A percentile compares a stretch with the other conserved stretches of the same genome.
phyloP scores from a whole-genome alignment of 805 yeast species.

The Saccharomycopsis vini region DNA sequence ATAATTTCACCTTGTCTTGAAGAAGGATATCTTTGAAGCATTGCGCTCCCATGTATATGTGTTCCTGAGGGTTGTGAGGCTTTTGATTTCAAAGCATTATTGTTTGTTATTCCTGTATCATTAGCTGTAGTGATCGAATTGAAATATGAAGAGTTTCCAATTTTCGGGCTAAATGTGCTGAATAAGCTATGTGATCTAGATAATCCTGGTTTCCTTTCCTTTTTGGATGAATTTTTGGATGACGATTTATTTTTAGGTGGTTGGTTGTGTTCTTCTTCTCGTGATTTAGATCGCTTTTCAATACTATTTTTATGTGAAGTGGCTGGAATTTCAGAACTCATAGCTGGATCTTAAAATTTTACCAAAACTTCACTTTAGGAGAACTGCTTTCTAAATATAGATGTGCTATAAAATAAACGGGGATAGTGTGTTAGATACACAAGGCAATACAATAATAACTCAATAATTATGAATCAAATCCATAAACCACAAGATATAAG shows the following conservation, averaged over 20 bases:
- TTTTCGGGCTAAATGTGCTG: conserved; percentile 3
- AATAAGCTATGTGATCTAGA: conserved; percentile 8
- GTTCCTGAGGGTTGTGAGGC: conserved; percentile 3
- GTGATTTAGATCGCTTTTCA: background rate
- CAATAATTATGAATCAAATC: too few species aligned
- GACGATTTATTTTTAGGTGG: too few species aligned
- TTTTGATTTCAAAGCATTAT: background rate
- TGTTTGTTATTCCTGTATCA: background rate
- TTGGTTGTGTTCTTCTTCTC: background rate
- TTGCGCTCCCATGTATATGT: conserved; percentile 10
- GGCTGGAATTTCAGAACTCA: too few species aligned
- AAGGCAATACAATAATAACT: too few species aligned
- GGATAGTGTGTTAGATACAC: too few species aligned
- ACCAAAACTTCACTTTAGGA: too few species aligned
- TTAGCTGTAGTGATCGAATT: background rate
- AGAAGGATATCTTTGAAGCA: conserved; percentile 9
- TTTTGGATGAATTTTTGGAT: background rate
- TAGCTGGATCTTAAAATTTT: background rate
- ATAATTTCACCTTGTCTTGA: background rate
- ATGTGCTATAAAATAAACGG: too few species aligned
- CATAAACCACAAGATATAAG: too few species aligned
- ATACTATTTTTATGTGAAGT: background rate
- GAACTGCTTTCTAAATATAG: too few species aligned
- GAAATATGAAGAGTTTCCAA: background rate
- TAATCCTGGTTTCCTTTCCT: conserved; percentile 2